phyloP scores from a whole-genome alignment of 2,329 filamentous ascomycete genomes.

The Pyrenochaeta sp. region DNA sequence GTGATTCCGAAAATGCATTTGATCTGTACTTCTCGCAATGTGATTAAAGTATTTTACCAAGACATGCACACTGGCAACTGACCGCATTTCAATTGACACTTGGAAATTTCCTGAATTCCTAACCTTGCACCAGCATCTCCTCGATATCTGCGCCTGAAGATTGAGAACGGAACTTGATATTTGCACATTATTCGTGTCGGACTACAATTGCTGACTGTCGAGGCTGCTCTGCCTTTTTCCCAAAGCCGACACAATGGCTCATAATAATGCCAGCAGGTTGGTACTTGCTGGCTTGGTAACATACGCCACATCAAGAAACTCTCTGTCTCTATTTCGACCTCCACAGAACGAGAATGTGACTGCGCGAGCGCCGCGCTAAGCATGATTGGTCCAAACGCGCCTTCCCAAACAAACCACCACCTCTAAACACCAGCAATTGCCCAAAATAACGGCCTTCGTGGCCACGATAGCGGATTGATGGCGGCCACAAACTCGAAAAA shows the following conservation, averaged over 20 bases:
- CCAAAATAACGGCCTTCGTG: slow-evolving; percentile 14
- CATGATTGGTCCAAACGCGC: slow-evolving; percentile 24
- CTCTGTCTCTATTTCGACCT: neutral
- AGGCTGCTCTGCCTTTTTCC: too few relatives aligned
- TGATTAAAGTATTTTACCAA: slow-evolving; percentile 16
- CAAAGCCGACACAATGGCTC: too few relatives aligned
- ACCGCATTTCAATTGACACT: too few relatives aligned
- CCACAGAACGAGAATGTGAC: slow-evolving; percentile 26
- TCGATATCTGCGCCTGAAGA: too few relatives aligned
- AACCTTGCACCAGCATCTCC: too few relatives aligned
- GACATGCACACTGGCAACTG: neutral
- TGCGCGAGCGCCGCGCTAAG: slow-evolving; percentile 35
- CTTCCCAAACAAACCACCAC: slow-evolving; percentile 21
- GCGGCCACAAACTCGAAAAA: slow-evolving; percentile 5
- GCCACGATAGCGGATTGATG: slow-evolving; percentile 10
- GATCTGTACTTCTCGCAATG: slow-evolving; percentile 37
- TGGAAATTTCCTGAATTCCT: too few relatives aligned
- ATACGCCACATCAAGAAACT: too few relatives aligned
- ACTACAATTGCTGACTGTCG: too few relatives aligned
- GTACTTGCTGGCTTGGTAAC: too few relatives aligned
- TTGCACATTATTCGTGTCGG: too few relatives aligned
- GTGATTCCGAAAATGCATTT: slow-evolving; percentile 49
- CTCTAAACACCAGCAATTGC: slow-evolving; percentile 4
- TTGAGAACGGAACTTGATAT: too few relatives aligned
- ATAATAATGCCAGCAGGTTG: too few relatives aligned